Base-by-base conservation (phyloP, 2,329 filamentous ascomycete species). In the Claviceps arundinis region DNA sequence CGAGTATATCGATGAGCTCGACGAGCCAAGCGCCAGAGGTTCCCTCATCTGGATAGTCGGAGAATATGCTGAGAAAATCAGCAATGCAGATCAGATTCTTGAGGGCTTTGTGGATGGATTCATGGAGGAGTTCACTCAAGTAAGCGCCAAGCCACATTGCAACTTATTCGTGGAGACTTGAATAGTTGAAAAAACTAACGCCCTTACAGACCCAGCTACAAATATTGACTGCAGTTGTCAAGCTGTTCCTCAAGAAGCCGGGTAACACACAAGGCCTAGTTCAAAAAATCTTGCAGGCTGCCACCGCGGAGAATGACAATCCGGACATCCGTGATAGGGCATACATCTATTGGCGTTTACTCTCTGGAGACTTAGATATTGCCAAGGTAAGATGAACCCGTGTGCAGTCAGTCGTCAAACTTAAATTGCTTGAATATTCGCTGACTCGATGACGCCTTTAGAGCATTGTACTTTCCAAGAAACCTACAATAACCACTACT, bases 11-110 rank as follows among this genome's bases (percentile, higher is more conserved):
- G 93, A 98, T 61, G 93, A 98, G 60, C 70, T 98, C 58, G 93
- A 98, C 64, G 93, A 98, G 68, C 90, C 91, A 1, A 84, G 89
- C 61, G 93, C 93, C 6, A 77, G 93, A 62, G 90, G 87, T 2
- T 86, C 91, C 22, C 73, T 98, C 54, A 97, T 98, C 62, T 98
- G 93, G 93, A 97, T 98, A 59, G 91, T 98, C 5, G 93, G 93
- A 59, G 93, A 98, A 67, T 98, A 98, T 65, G 93, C 93, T 0
- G 93, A 98, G 73, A 98, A 98, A 76, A 98, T 98, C 63, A 95
- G 81, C 71, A 97, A 98, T 61, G 93, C 93, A n/a, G 89, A 90
- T 57, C 89, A 97, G 60, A 97, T 98, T 56, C 70, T 98, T 54
- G 78, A 82, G 50, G 84, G 86, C 17, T 98, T 98, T 63, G 91